Percentiles rank a stretch among this genome's conserved stretches.
phyloP scores from a whole-genome alignment of 2,329 filamentous ascomycete species.

The Penicillium sumatraense region DNA sequence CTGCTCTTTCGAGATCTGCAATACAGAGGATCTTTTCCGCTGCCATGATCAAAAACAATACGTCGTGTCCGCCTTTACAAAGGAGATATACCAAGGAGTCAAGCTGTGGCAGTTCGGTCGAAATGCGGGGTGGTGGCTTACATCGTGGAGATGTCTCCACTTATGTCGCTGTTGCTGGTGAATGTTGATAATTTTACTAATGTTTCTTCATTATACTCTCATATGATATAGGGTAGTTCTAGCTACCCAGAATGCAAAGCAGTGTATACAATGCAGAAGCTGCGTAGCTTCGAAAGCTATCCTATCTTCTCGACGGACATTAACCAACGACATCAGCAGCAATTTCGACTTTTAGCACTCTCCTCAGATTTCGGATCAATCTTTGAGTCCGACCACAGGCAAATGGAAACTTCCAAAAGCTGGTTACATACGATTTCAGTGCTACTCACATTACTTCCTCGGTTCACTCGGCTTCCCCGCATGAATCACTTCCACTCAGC shows the following conservation, averaged over 20 bases:
- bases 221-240: not conserved
- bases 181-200: not conserved
- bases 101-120: not conserved
- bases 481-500: conserved; percentile 2
- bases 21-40: conserved; percentile 20
- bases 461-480: conserved; percentile 26
- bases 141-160: conserved; percentile 6
- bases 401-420: not conserved
- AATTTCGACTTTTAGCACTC: not conserved
- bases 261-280: no score
- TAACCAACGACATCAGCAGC: not conserved
- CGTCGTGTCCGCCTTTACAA: not conserved
- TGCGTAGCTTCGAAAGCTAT: no score
- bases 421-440: not conserved
- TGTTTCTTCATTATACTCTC: not conserved
- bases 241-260: not conserved
- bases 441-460: conserved; percentile 16
- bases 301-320: not conserved
- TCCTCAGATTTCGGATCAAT: not conserved
- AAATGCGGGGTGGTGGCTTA: not conserved
- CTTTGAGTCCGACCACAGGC: not conserved
- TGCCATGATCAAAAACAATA: conserved; percentile 13
- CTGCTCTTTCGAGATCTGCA: conserved; percentile 21
- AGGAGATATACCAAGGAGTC: no score
- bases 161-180: not conserved